Conservation (phyloP, 495 filamentous ascomycete species). For the Penicillium silybi region DNA sequence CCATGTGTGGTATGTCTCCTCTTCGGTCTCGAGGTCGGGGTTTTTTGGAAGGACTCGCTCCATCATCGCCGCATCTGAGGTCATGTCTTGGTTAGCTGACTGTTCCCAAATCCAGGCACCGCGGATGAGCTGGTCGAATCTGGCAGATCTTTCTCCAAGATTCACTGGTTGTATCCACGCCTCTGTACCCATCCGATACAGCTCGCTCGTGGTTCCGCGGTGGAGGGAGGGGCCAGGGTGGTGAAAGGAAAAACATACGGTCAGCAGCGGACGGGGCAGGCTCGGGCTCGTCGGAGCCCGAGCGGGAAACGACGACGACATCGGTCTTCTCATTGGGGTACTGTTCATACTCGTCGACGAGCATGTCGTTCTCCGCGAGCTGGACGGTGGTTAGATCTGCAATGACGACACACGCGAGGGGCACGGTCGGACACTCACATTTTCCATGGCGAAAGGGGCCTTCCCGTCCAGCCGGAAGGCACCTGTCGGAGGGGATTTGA, state of each 20-base stretch:
- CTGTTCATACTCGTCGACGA: constrained; percentile 67
- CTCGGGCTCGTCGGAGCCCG: constrained; percentile 51
- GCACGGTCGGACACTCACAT: constrained; percentile 35
- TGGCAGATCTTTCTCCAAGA: not conserved
- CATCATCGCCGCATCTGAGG: constrained; percentile 77
- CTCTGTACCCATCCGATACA: not conserved
- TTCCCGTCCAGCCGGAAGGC: constrained; percentile 27
- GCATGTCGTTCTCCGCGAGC: constrained; percentile 57
- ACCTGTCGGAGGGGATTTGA: constrained; percentile 17
- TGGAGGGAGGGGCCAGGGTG: constrained; percentile 8
- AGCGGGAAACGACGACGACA: constrained; percentile 79
- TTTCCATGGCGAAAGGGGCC: constrained; percentile 44
- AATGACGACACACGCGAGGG: constrained; percentile 25
- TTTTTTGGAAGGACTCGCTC: constrained; percentile 68
- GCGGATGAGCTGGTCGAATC: not conserved
- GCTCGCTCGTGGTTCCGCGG: not conserved
- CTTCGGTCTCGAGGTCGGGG: constrained; percentile 66
- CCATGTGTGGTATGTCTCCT: constrained; percentile 76
- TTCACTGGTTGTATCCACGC: not conserved
- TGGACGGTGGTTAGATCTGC: constrained; percentile 28
- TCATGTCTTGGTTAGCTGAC: constrained; percentile 18
- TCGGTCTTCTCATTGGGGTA: constrained; percentile 77
- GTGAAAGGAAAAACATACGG: constrained; percentile 50
- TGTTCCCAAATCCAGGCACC: not conserved
- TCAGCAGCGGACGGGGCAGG: constrained; percentile 63